Evolutionary conservation across 805 yeast genomes (phyloP).

Genomic region (Peterozyma toletana): DNA sequence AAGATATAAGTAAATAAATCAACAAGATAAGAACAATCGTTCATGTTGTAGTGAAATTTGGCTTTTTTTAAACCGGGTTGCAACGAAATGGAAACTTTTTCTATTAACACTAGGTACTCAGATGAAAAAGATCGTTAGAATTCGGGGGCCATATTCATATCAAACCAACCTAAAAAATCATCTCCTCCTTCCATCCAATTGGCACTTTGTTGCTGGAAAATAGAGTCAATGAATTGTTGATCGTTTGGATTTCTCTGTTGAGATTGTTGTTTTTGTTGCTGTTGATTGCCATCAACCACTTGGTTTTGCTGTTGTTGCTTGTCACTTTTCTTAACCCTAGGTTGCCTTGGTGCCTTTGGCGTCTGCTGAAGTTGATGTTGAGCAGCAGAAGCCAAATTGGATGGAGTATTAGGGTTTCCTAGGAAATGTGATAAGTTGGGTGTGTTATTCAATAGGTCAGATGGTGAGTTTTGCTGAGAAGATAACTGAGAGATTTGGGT

Average conservation of each 20-base stretch:
- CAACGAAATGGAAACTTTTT: no score
- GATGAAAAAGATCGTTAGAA: slow-evolving; percentile 23
- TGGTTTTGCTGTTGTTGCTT: not conserved
- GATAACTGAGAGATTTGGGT: not conserved
- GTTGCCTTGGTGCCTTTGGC: not conserved
- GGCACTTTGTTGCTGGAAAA: slow-evolving; percentile 74
- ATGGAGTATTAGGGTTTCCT: not conserved
- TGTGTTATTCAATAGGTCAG: not conserved
- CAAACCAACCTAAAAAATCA: slow-evolving; percentile 93
- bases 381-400: not conserved
- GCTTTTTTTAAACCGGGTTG: no score
- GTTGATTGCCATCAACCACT: not conserved
- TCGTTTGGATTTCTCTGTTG: slow-evolving; percentile 4
- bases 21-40: no score
- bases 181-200: slow-evolving; percentile 84
- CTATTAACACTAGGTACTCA: no score
- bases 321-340: not conserved
- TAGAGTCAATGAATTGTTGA: slow-evolving; percentile 35
- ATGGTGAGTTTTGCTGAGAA: not conserved
- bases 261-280: not conserved
- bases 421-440: not conserved
- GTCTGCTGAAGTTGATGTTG: not conserved
- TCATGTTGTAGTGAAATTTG: no score
- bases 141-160: slow-evolving; percentile 65
- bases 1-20: no score